Conservation (phyloP, 2,329 filamentous ascomycete species). For the Diaporthe velutina region DNA sequence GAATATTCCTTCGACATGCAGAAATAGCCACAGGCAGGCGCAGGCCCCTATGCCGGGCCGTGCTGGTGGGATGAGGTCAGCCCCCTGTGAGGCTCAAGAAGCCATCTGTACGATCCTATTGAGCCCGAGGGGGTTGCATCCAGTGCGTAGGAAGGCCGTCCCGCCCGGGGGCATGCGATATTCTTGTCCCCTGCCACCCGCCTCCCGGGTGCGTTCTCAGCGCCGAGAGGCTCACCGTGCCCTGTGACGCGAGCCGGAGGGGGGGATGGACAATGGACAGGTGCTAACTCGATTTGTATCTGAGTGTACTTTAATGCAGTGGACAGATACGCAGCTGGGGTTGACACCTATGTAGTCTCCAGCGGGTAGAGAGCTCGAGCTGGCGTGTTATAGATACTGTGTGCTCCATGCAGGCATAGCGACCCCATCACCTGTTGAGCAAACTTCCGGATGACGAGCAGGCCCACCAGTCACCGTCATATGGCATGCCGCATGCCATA, state of each 20-base stretch:
- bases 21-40: slow-evolving; percentile 30
- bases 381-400: slow-evolving; percentile 2
- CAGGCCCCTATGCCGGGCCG: slow-evolving; percentile 2
- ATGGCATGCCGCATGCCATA: neutral
- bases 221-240: slow-evolving; percentile 21
- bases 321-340: neutral
- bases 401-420: neutral
- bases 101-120: slow-evolving; percentile 23
- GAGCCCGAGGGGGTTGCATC: neutral
- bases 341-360: neutral
- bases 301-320: neutral
- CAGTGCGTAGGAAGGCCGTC: slow-evolving; percentile 8
- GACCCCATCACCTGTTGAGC: neutral
- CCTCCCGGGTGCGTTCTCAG: neutral
- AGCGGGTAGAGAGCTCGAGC: slow-evolving; percentile 1
- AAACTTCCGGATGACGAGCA: slow-evolving; percentile 12
- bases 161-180: slow-evolving; percentile 16
- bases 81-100: slow-evolving; percentile 38
- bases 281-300: slow-evolving; percentile 10
- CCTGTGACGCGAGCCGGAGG: slow-evolving; percentile 20
- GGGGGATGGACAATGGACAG: slow-evolving; percentile 5
- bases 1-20: slow-evolving; percentile 31
- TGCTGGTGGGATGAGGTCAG: slow-evolving; percentile 30
- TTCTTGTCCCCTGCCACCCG: slow-evolving; percentile 15
- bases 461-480: slow-evolving; percentile 7